phyloP scores from a whole-genome alignment of 331 rosid species.

The Stylosanthes scabra region DNA sequence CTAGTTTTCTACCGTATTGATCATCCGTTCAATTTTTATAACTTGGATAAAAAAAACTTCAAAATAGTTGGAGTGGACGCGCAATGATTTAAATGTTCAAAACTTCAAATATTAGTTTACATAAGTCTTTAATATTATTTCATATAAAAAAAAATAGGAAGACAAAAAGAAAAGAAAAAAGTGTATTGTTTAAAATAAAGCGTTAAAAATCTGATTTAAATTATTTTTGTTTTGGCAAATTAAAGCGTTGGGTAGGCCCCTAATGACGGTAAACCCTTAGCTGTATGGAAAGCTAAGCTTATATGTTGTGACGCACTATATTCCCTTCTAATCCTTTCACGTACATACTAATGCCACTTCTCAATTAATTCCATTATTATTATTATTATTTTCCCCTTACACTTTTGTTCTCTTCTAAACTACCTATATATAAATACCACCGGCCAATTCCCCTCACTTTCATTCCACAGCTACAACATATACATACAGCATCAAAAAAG shows the following conservation, averaged over 20 bases:
- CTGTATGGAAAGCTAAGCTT: constrained; percentile 75
- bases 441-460: constrained; percentile 28
- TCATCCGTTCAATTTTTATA: too few species aligned
- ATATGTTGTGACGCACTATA: constrained; percentile 37
- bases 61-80: too few species aligned
- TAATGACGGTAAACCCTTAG: constrained; percentile 61
- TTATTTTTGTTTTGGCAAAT: not conserved
- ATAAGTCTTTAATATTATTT: too few species aligned
- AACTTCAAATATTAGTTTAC: too few species aligned
- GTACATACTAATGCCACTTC: too few species aligned
- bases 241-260: constrained; percentile 69
- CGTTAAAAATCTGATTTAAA: too few species aligned
- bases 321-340: not conserved
- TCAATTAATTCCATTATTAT: too few species aligned
- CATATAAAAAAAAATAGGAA: too few species aligned
- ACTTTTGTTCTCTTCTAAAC: not conserved
- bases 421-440: constrained; percentile 41
- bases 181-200: too few species aligned
- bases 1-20: too few species aligned
- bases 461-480: constrained; percentile 22
- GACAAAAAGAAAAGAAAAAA: not conserved
- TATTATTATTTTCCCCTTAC: not conserved
- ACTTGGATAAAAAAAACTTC: too few species aligned
- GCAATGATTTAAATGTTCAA: too few species aligned
- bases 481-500: not conserved